Base-by-base conservation (phyloP, 1,284 basidiomycete species). In the Acaromyces ingoldii region DNA sequence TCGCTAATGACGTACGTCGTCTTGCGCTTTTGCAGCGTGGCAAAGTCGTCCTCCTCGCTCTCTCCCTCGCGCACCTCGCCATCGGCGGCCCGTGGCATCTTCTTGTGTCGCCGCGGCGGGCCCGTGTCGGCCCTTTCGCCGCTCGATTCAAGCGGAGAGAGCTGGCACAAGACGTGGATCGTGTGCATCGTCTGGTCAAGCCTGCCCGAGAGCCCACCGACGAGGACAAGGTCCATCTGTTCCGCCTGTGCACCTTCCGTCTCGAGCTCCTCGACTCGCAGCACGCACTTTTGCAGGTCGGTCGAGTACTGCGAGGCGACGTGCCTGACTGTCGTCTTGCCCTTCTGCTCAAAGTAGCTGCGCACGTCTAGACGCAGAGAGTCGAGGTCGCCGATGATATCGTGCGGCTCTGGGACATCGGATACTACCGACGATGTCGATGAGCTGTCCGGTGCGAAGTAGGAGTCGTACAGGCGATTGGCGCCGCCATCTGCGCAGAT, bases 121-220 rank as follows among this genome's bases (percentile, higher is more conserved):
- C n/a, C n/a, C 21, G 34, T 19, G 5, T n/a, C 31, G 3, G 21
- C 46, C 2, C 11, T 19, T 6, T 43, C 49, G 17, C 88, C 84
- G 17, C 21, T 26, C 3, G 25, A 13, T 5, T 22, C 21, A 13
- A 17, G 13, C 13, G 64, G 62, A 1, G 61, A 63, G 0, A 92
- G 78, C 74, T 90, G 91, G 78, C 91, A 84, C 2, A 98, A 77
- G 33, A 86, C 82, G 4, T 90, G 88, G 26, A 97, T 80, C 0
- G 89, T 88, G 67, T 96, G 91, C 2, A 93, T 79, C 0, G 91
- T 96, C 72, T 98, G 93, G 71, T 98, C 95, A 3, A 98, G 79
- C 11, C 93, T 83, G 0, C 93, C 95, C 1, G 87, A 82, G 1
- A 98, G 79, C 0, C 93, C 93, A 4, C 93, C 92, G 1, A 92